phyloP scores from a whole-genome alignment of 2,329 filamentous ascomycete species.

The Colletotrichum acutatum region DNA sequence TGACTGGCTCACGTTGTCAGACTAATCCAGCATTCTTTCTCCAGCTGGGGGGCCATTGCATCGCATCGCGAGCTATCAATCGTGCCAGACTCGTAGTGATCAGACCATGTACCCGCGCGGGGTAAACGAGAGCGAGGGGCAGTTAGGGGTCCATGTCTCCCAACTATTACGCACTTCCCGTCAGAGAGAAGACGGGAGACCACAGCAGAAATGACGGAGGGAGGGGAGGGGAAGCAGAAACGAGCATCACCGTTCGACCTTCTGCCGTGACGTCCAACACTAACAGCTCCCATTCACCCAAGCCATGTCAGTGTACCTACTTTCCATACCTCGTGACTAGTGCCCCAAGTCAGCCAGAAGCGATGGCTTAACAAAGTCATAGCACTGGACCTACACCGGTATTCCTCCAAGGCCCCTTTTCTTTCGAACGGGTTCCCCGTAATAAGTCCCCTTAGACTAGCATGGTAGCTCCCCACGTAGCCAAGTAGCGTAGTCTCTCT shows the following conservation, averaged over 20 bases:
- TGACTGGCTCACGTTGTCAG: conserved; percentile 10
- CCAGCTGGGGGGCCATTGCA: not conserved
- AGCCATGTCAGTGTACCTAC: too few relatives aligned
- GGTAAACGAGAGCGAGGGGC: conserved; percentile 25
- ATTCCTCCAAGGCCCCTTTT: not conserved
- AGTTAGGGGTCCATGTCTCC: not conserved
- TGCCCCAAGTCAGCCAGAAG: too few relatives aligned
- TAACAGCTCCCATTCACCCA: not conserved
- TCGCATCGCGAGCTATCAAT: not conserved
- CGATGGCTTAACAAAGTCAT: not conserved
- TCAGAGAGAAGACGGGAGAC: not conserved
- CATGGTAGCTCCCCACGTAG: not conserved
- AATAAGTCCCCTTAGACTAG: not conserved
- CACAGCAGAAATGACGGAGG: not conserved
- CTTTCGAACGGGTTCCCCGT: not conserved
- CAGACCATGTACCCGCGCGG: conserved; percentile 30
- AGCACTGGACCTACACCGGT: too few relatives aligned
- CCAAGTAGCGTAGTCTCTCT: not conserved
- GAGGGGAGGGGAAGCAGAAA: too few relatives aligned
- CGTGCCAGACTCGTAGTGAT: conserved; percentile 12
- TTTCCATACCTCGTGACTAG: too few relatives aligned
- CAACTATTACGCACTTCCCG: not conserved
- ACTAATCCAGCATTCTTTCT: not conserved
- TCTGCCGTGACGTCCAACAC: not conserved
- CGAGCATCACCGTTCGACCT: not conserved